A percentile compares a stretch with the other conserved stretches of the same genome.
Evolutionary conservation across 495 filamentous ascomycete species (phyloP).

Genomic region (Pyrenula massariospora): DNA sequence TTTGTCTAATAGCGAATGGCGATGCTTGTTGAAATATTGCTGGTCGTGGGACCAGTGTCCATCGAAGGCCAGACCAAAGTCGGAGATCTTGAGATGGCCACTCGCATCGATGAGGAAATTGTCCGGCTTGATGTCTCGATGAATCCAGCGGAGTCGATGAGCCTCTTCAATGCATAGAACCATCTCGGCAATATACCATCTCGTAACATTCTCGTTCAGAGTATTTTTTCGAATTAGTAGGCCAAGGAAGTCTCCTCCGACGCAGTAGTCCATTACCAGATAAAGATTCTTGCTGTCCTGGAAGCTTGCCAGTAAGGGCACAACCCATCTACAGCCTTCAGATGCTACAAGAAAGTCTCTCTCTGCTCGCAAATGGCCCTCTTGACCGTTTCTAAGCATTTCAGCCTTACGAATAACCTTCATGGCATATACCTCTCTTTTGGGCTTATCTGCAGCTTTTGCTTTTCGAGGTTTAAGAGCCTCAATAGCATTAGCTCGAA

Average conservation of each 20-base stretch:
- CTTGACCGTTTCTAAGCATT: conserved; percentile 82
- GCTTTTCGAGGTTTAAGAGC: conserved; percentile 12
- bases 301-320: conserved; percentile 79
- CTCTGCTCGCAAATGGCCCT: conserved; percentile 84
- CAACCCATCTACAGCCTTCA: conserved; percentile 74
- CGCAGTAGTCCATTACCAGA: conserved; percentile 95
- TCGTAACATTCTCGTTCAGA: conserved; percentile 62
- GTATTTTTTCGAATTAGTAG: conserved; percentile 72
- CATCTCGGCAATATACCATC: conserved; percentile 91
- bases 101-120: conserved; percentile 85
- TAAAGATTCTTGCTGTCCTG: conserved; percentile 77
- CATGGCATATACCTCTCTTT: conserved; percentile 74
- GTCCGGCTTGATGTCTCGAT: conserved; percentile 92
- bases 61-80: conserved; percentile 90
- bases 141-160: conserved; percentile 77
- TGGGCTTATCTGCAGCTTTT: conserved; percentile 18
- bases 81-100: conserved; percentile 87
- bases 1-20: conserved; percentile 62
- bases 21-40: conserved; percentile 69
- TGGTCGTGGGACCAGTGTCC: conserved; percentile 91
- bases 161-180: conserved; percentile 88
- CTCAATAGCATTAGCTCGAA: conserved; percentile 8
- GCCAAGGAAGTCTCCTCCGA: conserved; percentile 86
- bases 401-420: conserved; percentile 89
- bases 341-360: conserved; percentile 82